These are phyloP conservation scores for Penicillium pancosmium DNA, from an alignment of 495 filamentous ascomycete genomes.

Conservation along the genomic window DNA sequence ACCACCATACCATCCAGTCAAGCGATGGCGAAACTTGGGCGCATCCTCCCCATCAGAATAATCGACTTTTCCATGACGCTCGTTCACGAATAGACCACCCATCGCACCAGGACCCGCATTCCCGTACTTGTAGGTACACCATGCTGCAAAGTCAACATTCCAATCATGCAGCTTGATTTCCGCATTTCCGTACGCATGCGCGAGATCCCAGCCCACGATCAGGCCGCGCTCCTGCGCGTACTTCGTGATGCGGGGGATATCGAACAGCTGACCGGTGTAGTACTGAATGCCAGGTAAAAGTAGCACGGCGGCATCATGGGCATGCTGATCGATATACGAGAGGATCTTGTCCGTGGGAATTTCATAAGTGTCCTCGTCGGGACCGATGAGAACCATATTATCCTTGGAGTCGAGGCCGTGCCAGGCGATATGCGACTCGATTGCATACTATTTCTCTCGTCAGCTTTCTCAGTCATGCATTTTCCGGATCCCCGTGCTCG, in stretches of 20 bases:
- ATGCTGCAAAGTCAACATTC: slow-evolving; percentile 92
- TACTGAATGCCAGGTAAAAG: slow-evolving; percentile 93
- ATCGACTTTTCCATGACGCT: slow-evolving; percentile 62
- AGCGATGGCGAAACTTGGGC: slow-evolving; percentile 55
- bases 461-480: neutral
- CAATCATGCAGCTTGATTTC: slow-evolving; percentile 82
- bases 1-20: slow-evolving; percentile 91
- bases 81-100: slow-evolving; percentile 85
- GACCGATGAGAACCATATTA: slow-evolving; percentile 77
- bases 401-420: slow-evolving; percentile 68
- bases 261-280: slow-evolving; percentile 89
- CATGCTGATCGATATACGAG: slow-evolving; percentile 73
- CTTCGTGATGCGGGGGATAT: slow-evolving; percentile 83
- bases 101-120: slow-evolving; percentile 88
- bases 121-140: slow-evolving; percentile 98
- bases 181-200: slow-evolving; percentile 93
- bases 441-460: slow-evolving; percentile 66
- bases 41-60: slow-evolving; percentile 46
- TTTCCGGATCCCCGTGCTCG: neutral
- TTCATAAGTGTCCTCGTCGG: slow-evolving; percentile 53
- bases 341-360: slow-evolving; percentile 74
- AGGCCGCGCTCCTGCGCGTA: slow-evolving; percentile 77
- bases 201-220: slow-evolving; percentile 89
- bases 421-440: slow-evolving; percentile 85
- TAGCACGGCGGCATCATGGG: slow-evolving; percentile 72